These are phyloP conservation scores for Cladosporium phlei DNA, from an alignment of 2,329 filamentous ascomycete genomes.

Conservation along the genomic window DNA sequence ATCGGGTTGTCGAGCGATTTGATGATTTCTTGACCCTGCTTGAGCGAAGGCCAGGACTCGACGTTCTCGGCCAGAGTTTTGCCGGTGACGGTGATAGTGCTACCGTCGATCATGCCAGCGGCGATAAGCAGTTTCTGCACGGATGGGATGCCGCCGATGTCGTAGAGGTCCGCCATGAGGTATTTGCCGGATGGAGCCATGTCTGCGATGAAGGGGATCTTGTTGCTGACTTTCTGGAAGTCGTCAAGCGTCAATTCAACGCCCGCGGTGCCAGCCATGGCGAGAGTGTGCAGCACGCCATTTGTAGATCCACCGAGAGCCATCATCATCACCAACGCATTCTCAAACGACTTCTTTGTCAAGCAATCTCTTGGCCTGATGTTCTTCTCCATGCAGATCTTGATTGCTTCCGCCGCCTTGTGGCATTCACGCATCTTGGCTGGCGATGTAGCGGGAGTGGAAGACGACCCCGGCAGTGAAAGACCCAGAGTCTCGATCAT, in stretches of 20 bases:
- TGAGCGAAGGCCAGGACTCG: slow-evolving; percentile 67
- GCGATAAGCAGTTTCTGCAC: slow-evolving; percentile 83
- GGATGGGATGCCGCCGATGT: slow-evolving; percentile 77
- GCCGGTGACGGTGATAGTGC: slow-evolving; percentile 76
- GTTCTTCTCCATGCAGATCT: slow-evolving; percentile 72
- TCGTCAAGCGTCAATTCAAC: slow-evolving; percentile 76
- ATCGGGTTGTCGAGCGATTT: slow-evolving; percentile 75
- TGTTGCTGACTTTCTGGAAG: slow-evolving; percentile 73
- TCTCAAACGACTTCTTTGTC: slow-evolving; percentile 77
- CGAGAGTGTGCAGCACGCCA: slow-evolving; percentile 80
- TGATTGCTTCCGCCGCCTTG: slow-evolving; percentile 73
- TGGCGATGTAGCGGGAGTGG: slow-evolving; percentile 72
- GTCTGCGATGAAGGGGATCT: slow-evolving; percentile 81
- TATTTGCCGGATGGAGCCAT: slow-evolving; percentile 79
- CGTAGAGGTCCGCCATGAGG: slow-evolving; percentile 82
- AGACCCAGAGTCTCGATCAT: slow-evolving; percentile 87
- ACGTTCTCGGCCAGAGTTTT: slow-evolving; percentile 80
- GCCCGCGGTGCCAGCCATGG: slow-evolving; percentile 81
- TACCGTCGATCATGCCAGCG: slow-evolving; percentile 68
- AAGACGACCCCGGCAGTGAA: slow-evolving; percentile 75
- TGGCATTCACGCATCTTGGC: slow-evolving; percentile 84
- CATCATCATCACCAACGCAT: slow-evolving; percentile 86
- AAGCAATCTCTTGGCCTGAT: slow-evolving; percentile 76
- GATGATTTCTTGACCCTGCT: slow-evolving; percentile 78
- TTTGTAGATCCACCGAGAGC: slow-evolving; percentile 87